phyloP scores from a whole-genome alignment of 2,329 filamentous ascomycete species.

The Beauveria rudraprayagi region DNA sequence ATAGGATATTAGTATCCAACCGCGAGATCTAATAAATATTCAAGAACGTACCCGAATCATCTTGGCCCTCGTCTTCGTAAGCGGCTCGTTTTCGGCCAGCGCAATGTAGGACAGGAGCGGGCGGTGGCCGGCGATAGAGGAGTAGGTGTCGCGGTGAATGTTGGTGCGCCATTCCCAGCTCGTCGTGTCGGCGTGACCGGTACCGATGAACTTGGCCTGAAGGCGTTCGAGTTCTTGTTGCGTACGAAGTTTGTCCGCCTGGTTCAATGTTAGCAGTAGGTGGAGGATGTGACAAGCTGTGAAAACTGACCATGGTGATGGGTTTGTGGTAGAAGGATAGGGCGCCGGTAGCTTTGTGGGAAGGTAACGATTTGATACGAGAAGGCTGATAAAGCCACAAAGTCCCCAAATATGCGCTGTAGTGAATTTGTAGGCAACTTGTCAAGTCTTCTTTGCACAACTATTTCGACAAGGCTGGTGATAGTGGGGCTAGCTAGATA shows the following conservation, averaged over 20 bases:
- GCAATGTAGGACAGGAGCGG: conserved; percentile 82
- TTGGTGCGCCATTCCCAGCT: conserved; percentile 97
- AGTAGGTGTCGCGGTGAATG: conserved; percentile 86
- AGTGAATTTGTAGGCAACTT: neutral
- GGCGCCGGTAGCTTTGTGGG: no score
- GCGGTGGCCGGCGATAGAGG: conserved; percentile 82
- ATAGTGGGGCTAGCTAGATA: neutral
- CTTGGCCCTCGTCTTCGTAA: conserved; percentile 69
- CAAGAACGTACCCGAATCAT: conserved; percentile 59
- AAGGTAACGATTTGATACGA: no score
- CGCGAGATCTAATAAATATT: neutral
- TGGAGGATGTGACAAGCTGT: neutral
- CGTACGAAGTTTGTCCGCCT: conserved; percentile 96
- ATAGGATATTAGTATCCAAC: conserved; percentile 7
- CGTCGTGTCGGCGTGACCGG: conserved; percentile 91
- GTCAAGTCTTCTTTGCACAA: neutral
- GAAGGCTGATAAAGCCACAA: neutral
- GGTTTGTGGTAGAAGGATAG: neutral
- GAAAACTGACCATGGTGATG: conserved; percentile 19
- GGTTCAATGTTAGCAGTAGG: neutral
- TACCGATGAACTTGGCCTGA: conserved; percentile 92
- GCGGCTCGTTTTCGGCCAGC: conserved; percentile 77
- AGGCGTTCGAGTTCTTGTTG: conserved; percentile 96
- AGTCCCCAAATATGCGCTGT: neutral
- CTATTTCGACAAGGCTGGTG: neutral